phyloP scores from a whole-genome alignment of 2,329 filamentous ascomycete species.

The Monosporascus sp. region DNA sequence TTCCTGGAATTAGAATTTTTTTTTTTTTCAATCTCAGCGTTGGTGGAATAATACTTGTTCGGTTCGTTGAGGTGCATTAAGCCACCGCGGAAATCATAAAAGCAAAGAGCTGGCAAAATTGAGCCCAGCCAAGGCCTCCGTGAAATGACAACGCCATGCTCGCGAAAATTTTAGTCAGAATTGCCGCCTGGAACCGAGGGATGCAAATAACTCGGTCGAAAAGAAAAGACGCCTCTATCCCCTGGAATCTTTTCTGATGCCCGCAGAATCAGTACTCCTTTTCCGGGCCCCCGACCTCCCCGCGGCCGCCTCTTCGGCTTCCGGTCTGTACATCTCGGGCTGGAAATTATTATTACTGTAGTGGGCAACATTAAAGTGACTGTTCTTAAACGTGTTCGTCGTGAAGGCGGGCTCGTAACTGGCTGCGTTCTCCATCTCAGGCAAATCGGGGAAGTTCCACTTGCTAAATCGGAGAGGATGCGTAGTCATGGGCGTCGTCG shows the following conservation, averaged over 20 bases:
- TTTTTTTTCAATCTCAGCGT: no score
- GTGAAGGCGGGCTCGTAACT: slow-evolving; percentile 42
- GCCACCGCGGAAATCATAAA: no score
- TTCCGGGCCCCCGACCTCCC: slow-evolving; percentile 22
- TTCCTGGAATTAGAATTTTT: no score
- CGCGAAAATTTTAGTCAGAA: slow-evolving; percentile 1
- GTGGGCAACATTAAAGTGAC: slow-evolving; percentile 61
- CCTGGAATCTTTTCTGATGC: slow-evolving; percentile 26
- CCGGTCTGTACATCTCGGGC: slow-evolving; percentile 46
- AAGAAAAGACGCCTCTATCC: slow-evolving; percentile 20
- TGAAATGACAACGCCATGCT: slow-evolving; percentile 16
- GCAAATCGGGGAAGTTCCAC: slow-evolving; percentile 40
- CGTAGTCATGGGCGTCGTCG: slow-evolving; percentile 23
- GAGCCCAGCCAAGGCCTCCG: slow-evolving; percentile 8
- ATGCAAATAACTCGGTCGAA: slow-evolving; percentile 14
- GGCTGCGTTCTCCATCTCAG: slow-evolving; percentile 29
- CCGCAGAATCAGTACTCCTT: slow-evolving; percentile 25
- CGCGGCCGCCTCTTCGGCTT: slow-evolving; percentile 30
- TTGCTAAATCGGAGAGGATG: slow-evolving; percentile 49
- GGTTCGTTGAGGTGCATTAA: no score
- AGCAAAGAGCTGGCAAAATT: not conserved
- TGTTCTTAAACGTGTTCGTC: slow-evolving; percentile 60
- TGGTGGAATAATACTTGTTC: no score
- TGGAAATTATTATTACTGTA: slow-evolving; percentile 61
- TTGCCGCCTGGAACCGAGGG: slow-evolving; percentile 16